Percentiles rank a stretch among this genome's conserved stretches.
phyloP scores from a whole-genome alignment of 2,329 filamentous ascomycete species.

The Rosellinia necatrix region DNA sequence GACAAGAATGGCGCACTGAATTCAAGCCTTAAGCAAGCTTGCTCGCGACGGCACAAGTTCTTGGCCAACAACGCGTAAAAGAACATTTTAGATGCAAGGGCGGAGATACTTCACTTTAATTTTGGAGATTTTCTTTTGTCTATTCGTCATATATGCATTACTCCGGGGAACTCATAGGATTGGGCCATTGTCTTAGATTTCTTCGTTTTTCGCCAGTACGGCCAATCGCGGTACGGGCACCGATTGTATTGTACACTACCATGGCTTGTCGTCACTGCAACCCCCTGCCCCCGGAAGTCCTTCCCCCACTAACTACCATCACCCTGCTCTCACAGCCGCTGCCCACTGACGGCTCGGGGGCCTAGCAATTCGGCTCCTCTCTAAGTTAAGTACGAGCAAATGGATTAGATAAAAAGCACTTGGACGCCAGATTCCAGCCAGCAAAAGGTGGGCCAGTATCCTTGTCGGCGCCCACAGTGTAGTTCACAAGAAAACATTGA shows the following conservation, averaged over 20 bases:
- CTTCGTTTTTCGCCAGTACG: slow-evolving; percentile 28
- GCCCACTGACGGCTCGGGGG: slow-evolving; percentile 31
- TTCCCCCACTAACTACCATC: slow-evolving; percentile 30
- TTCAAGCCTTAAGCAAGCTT: background rate
- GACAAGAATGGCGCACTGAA: no score
- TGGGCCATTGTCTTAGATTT: slow-evolving; percentile 19
- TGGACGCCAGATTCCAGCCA: slow-evolving; percentile 39
- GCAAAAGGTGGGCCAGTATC: slow-evolving; percentile 42
- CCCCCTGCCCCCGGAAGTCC: slow-evolving; percentile 31
- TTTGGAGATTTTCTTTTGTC: slow-evolving; percentile 32
- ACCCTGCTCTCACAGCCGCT: slow-evolving; percentile 28
- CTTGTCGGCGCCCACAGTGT: slow-evolving; percentile 37
- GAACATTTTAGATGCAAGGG: background rate
- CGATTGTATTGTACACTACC: slow-evolving; percentile 38
- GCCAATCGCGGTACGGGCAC: slow-evolving; percentile 34
- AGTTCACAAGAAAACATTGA: slow-evolving; percentile 42
- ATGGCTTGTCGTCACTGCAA: slow-evolving; percentile 29
- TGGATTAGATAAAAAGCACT: slow-evolving; percentile 41
- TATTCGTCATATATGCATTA: slow-evolving; percentile 41
- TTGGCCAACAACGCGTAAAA: background rate
- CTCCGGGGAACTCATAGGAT: slow-evolving; percentile 32
- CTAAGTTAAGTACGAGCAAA: slow-evolving; percentile 33
- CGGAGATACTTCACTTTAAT: slow-evolving; percentile 1
- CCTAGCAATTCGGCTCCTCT: slow-evolving; percentile 25
- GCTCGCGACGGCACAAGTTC: background rate